Base-by-base conservation (phyloP, 2,329 filamentous ascomycete species). In the Helotiales sp. region DNA sequence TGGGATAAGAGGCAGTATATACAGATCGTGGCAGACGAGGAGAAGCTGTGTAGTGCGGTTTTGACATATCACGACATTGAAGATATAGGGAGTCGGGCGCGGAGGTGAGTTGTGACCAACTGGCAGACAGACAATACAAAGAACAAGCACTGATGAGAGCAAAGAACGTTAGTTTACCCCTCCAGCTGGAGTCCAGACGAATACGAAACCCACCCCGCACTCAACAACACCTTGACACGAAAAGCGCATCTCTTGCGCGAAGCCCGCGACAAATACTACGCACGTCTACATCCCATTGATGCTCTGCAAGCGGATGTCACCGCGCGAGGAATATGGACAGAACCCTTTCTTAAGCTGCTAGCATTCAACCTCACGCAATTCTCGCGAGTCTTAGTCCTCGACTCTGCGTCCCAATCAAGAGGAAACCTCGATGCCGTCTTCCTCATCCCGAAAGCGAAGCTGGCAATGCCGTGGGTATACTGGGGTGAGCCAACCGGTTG, bases 1-100 rank as follows among this genome's bases (percentile, higher is more conserved):
- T 76, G 73, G 74, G 66, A 60, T 20, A 69, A 73, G 61, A 64
- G 73, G 17, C 67, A 69, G 24, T 75, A 75, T 64, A 70, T 75
- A n/a, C 72, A 75, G 65, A 73, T 72, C 71, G 75, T 73, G 5
- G 73, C 73, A 15, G 69, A 70, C 0, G 70, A 71, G 11, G 72
- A 75, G 61, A 71, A 73, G 32, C 63, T 76, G 2, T 76, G 75
- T 58, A 73, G 72, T 69, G 72, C 75, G 24, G 58, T 76, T 2
- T 71, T 75, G 73, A 59, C 73, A 8, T 76, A 74, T 74, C 69
- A 66, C 50, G 59, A 72, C 40, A 72, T 76, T n/a, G 75, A 76
- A 63, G 65, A 69, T 24, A 74, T 75, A 49, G 74, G 72, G 8
- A 75, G 69, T 64, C 65, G 68, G n/a, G 75, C 73, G 13, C 69